Evolutionary conservation across 2,329 filamentous ascomycete genomes (phyloP), one percentile per base, ranked within the genome.

Genomic region (Biscogniauxia sp.): DNA sequence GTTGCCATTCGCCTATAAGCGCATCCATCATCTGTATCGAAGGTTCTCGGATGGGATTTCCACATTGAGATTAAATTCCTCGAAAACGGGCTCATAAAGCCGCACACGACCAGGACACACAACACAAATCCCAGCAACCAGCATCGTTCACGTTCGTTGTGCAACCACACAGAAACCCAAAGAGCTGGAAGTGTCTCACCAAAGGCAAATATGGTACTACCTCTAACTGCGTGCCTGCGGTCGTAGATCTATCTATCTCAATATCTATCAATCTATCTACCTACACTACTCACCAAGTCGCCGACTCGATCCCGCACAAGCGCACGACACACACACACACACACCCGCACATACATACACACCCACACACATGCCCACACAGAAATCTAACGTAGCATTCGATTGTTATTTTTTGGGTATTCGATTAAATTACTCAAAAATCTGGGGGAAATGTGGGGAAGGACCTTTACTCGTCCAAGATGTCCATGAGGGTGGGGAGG

Each of bases 131-230:
- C 11, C 17, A 37, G 53, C 53, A 41, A 37, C 17, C 23, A 20
- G 19, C 26, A 19, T 51, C 50, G 4, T 20, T 25, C 20, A 51
- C 23, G 8, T 20, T 50, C 7, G 19, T 25, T 51, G 50, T 54
- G 28, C 53, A 54, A 41, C 53, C 53, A 41, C 53, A 54, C 53
- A 54, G 17, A 19, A 54, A 37, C 26, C 53, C 53, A 41, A 37
- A 26, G 26, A 41, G 32, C 53, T 26, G 53, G 53, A 32, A 28
- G 15, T 32, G 28, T 32, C 28, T 32, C 28, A 32, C 28, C 28
- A 32, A 32, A 32, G n/a, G 37, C 15, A 45, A 45, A 45, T 45
- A 45, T 45, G 37, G 37, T 45, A 45, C 37, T 45, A n/a, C 37
- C 37, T 45, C 37, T 45, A 17, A 45, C 17, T 45, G 17, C 37